Evolutionary conservation across 345 rosid species (phyloP).

Genomic region (Ricinus communis): DNA sequence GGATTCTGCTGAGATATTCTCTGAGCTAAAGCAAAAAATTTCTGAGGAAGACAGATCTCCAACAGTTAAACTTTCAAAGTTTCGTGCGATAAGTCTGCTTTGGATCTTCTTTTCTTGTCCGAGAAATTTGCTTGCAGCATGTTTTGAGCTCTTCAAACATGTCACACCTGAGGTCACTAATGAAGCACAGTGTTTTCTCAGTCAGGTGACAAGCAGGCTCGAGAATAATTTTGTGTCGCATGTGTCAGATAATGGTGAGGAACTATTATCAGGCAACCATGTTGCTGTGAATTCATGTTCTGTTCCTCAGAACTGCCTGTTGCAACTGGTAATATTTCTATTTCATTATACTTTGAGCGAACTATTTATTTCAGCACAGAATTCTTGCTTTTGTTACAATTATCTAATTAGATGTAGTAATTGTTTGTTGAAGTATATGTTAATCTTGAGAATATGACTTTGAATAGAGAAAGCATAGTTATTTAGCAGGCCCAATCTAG

Average conservation of each 20-base stretch:
- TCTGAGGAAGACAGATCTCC: constrained; percentile 54
- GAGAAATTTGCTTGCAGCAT: constrained; percentile 61
- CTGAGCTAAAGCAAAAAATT: constrained; percentile 62
- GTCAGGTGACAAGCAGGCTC: constrained; percentile 52
- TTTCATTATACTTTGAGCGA: not conserved
- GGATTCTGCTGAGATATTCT: constrained; percentile 46
- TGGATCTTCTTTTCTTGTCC: constrained; percentile 66
- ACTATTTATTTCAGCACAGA: not conserved
- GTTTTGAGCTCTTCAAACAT: constrained; percentile 67
- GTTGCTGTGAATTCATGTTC: constrained; percentile 37
- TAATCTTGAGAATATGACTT: not conserved
- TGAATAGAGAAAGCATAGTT: not conserved
- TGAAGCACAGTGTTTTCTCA: constrained; percentile 59
- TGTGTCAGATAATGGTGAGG: constrained; percentile 30
- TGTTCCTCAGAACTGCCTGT: constrained; percentile 51
- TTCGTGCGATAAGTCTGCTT: constrained; percentile 56
- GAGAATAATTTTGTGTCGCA: constrained; percentile 33
- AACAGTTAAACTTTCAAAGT: constrained; percentile 55
- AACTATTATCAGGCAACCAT: constrained; percentile 27
- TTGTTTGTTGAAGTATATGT: not conserved
- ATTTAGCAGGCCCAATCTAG: not conserved
- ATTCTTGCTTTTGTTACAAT: not conserved
- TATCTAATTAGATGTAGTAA: not conserved
- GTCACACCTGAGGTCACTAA: constrained; percentile 52
- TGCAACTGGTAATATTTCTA: constrained; percentile 65